Conservation (phyloP, 2,329 filamentous ascomycete genomes). For the Hymenoscyphus repandus region DNA sequence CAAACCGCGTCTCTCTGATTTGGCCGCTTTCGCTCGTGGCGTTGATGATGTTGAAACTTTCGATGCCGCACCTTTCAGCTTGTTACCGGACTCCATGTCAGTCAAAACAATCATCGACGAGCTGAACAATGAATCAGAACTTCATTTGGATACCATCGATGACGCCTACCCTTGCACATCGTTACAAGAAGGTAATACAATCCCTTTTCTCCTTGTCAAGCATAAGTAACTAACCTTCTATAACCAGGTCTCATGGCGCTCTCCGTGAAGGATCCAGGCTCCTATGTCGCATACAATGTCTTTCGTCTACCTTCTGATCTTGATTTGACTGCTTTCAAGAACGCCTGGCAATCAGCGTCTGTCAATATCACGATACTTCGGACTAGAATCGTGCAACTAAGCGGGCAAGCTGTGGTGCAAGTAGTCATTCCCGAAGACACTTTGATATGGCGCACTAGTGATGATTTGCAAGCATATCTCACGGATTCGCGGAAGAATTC, state of each 20-base stretch:
- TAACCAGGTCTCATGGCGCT: slow-evolving; percentile 36
- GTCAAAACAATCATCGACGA: not conserved
- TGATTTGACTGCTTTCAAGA: slow-evolving; percentile 18
- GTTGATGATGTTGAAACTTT: not conserved
- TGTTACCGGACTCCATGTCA: not conserved
- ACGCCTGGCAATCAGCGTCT: slow-evolving; percentile 26
- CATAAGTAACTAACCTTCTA: too few species aligned
- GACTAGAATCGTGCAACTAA: too few species aligned
- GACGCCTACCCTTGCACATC: too few species aligned
- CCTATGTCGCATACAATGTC: slow-evolving; percentile 32
- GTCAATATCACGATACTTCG: slow-evolving; percentile 28
- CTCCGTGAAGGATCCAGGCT: slow-evolving; percentile 27
- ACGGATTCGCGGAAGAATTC: too few species aligned
- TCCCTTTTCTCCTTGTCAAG: too few species aligned
- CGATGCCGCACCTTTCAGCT: not conserved
- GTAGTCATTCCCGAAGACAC: too few species aligned
- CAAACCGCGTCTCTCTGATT: slow-evolving; percentile 38
- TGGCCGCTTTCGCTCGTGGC: slow-evolving; percentile 36
- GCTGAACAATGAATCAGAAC: too few species aligned
- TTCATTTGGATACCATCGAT: too few species aligned
- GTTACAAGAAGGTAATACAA: too few species aligned
- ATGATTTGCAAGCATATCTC: too few species aligned
- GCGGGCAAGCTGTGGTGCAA: too few species aligned
- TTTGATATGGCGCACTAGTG: too few species aligned
- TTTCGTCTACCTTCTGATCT: slow-evolving; percentile 16